Evolutionary conservation across 2,329 filamentous ascomycete species (phyloP).

Genomic region (Cladosporium sp.): DNA sequence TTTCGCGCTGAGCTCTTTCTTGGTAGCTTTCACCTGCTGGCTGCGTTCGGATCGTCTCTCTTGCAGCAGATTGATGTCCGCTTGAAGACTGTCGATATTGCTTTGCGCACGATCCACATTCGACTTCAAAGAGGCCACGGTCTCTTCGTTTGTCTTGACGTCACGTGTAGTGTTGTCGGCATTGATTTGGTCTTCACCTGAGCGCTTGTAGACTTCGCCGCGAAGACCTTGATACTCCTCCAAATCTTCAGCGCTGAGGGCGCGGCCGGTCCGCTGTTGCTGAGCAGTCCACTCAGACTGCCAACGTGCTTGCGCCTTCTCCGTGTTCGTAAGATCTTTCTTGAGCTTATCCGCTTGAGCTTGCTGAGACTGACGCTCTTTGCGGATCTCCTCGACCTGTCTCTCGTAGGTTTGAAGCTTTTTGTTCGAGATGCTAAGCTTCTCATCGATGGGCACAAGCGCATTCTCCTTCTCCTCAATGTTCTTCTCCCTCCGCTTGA

Average conservation of each 20-base stretch:
- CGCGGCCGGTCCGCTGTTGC: slow-evolving; percentile 81
- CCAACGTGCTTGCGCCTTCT: slow-evolving; percentile 86
- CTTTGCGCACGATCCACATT: slow-evolving; percentile 80
- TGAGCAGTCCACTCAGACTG: slow-evolving; percentile 84
- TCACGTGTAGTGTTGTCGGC: slow-evolving; percentile 86
- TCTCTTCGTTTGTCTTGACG: slow-evolving; percentile 87
- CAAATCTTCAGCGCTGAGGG: slow-evolving; percentile 81
- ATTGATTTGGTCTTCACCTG: slow-evolving; percentile 77
- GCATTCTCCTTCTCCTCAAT: slow-evolving; percentile 84
- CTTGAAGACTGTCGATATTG: slow-evolving; percentile 71
- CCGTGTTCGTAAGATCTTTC: slow-evolving; percentile 79
- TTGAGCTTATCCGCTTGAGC: slow-evolving; percentile 71
- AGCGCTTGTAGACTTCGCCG: slow-evolving; percentile 80
- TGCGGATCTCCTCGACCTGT: slow-evolving; percentile 69
- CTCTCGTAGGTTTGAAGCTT: slow-evolving; percentile 69
- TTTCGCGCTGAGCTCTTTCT: slow-evolving; percentile 78
- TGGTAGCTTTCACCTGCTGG: slow-evolving; percentile 62
- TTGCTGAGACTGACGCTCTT: slow-evolving; percentile 74
- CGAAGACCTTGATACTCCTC: slow-evolving; percentile 86
- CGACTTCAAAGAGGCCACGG: slow-evolving; percentile 82
- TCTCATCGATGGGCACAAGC: slow-evolving; percentile 87
- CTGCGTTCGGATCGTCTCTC: slow-evolving; percentile 68
- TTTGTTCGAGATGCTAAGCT: slow-evolving; percentile 75
- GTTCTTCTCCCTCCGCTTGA: slow-evolving; percentile 81
- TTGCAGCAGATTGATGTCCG: slow-evolving; percentile 68